Percentiles rank a stretch among this genome's conserved stretches.
These are phyloP conservation scores for Usnea hakonensis DNA, from an alignment of 495 filamentous ascomycete species.

Conservation along the genomic window DNA sequence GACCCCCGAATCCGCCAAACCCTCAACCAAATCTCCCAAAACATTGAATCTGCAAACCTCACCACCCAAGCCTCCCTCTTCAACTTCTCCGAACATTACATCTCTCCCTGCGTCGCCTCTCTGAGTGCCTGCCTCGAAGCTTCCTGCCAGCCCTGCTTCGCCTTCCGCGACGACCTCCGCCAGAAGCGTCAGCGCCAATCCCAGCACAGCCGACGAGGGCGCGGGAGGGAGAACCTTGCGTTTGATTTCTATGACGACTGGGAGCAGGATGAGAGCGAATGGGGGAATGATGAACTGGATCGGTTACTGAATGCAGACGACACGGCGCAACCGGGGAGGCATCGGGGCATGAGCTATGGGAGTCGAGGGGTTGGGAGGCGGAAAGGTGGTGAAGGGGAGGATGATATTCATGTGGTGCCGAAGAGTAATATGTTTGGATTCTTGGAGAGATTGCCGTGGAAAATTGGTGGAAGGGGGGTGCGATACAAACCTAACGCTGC, in stretches of 20 bases:
- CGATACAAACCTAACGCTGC: constrained; percentile 88
- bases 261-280: constrained; percentile 71
- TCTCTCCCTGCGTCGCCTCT: constrained; percentile 69
- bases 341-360: constrained; percentile 84
- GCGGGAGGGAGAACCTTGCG: constrained; percentile 66
- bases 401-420: constrained; percentile 85
- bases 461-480: constrained; percentile 67
- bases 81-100: constrained; percentile 75
- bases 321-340: constrained; percentile 58
- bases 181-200: constrained; percentile 22
- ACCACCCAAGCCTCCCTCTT: constrained; percentile 83
- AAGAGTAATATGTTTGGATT: constrained; percentile 82
- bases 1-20: constrained; percentile 91
- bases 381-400: constrained; percentile 54
- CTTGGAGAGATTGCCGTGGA: constrained; percentile 73
- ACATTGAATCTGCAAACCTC: constrained; percentile 86
- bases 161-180: constrained; percentile 23
- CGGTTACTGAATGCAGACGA: constrained; percentile 73
- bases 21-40: constrained; percentile 88
- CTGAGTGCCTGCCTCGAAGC: constrained; percentile 56
- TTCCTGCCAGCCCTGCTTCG: constrained; percentile 66
- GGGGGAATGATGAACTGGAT: constrained; percentile 82
- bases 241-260: constrained; percentile 99
- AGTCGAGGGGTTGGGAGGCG: constrained; percentile 54
- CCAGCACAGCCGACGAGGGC: constrained; percentile 62